phyloP scores from a whole-genome alignment of 306 rosid genomes.

The Dalbergia cultrata region DNA sequence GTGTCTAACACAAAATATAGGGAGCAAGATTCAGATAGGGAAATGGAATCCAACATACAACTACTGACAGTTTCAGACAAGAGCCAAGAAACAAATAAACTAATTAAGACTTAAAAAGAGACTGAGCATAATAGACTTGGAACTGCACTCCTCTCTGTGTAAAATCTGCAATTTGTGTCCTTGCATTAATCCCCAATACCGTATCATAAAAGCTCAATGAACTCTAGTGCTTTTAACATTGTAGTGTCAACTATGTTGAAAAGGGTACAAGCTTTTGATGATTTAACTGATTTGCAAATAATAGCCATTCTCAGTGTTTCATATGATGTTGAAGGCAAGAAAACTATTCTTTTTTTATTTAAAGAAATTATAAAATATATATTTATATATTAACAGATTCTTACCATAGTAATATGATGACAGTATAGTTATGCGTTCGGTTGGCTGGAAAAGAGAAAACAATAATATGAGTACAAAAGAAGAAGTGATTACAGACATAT shows the following conservation, averaged over 20 bases:
- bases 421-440: conserved; percentile 79
- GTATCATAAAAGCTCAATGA: neutral
- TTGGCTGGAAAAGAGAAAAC: conserved; percentile 71
- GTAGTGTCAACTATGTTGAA: neutral
- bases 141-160: neutral
- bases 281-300: no score
- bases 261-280: no score
- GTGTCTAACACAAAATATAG: conserved; percentile 59
- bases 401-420: conserved; percentile 94
- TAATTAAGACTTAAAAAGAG: neutral
- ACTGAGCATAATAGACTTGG: conserved; percentile 8
- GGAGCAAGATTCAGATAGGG: conserved; percentile 34
- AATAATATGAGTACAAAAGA: conserved; percentile 27
- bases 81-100: neutral
- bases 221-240: neutral
- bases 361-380: no score
- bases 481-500: conserved; percentile 30
- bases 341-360: no score
- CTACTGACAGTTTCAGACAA: neutral
- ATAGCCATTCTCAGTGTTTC: no score
- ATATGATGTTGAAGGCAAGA: no score
- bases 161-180: neutral
- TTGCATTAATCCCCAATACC: no score
- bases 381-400: conserved; percentile 41
- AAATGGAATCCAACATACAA: conserved; percentile 29